Evolutionary conservation across 441 rosid genomes (phyloP).

Genomic region (Adansonia gregorii): DNA sequence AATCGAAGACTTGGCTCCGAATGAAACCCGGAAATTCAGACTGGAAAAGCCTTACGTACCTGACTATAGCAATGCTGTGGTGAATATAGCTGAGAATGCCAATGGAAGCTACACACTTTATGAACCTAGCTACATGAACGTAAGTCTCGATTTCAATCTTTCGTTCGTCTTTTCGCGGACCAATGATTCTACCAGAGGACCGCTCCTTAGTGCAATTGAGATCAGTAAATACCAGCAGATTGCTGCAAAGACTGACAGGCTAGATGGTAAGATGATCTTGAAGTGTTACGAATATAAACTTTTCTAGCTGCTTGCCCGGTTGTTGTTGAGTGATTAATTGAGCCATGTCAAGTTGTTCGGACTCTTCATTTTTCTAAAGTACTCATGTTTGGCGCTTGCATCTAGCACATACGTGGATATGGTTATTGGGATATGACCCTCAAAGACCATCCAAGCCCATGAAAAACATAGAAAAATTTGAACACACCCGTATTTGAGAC

Average conservation of each 20-base stretch:
- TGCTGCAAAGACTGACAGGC: slow-evolving; percentile 56
- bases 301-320: too few species aligned
- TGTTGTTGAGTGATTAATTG: too few species aligned
- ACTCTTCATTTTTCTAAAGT: too few species aligned
- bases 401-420: too few species aligned
- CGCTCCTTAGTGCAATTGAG: slow-evolving; percentile 88
- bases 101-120: slow-evolving; percentile 87
- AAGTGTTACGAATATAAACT: not conserved
- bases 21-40: slow-evolving; percentile 80
- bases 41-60: slow-evolving; percentile 61
- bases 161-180: slow-evolving; percentile 75
- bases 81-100: slow-evolving; percentile 93
- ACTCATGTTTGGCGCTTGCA: too few species aligned
- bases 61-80: slow-evolving; percentile 89
- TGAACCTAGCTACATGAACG: slow-evolving; percentile 98
- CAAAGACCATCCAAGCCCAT: too few species aligned
- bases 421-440: too few species aligned
- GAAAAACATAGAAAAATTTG: too few species aligned
- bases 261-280: slow-evolving; percentile 58
- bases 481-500: too few species aligned
- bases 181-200: slow-evolving; percentile 80
- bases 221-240: slow-evolving; percentile 80
- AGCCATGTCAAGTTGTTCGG: too few species aligned
- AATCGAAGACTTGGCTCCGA: slow-evolving; percentile 69
- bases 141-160: slow-evolving; percentile 68